Base-by-base conservation (phyloP, 495 filamentous ascomycete species). In the Parachaetomium inaequale region DNA sequence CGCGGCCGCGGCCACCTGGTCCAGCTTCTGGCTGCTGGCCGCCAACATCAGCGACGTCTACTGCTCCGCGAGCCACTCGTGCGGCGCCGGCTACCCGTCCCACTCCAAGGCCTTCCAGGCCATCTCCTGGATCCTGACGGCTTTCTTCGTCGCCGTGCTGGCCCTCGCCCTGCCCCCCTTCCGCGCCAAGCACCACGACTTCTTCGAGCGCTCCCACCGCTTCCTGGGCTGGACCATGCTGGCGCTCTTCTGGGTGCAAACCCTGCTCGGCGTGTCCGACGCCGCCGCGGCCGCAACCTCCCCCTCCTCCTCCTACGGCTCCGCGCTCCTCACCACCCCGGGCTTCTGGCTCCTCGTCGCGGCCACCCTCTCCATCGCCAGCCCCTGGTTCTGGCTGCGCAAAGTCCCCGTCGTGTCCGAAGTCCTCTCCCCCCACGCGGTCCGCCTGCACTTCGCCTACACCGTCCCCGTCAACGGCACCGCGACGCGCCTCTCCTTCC, bases 1-100 rank as follows among this genome's bases (percentile, higher is more conserved):
- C 63, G 84, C 82, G 47, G 85, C 85, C 42, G 84, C 81, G 62
- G 85, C 83, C 21, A 72, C 86, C 15, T 82, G 84, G 31, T 77
- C 87, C 0, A 71, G 80, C 7, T 56, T 85, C 15, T 89, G 87
- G 87, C 87, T 85, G 71, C 52, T 84, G n/a, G 75, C 81, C 42
- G 83, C 85, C 58, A 80, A 84, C 19, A 77, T 77, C 28, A 60
- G 80, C n/a, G 69, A 84, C 50, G 84, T 82, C 8, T 68, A 60
- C 66, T 79, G 65, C 42, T 67, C 80, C 43, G 62, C 63, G 8
- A 70, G 76, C 19, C 70, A 73, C 11, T 70, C 79, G 66, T 54
- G 51, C 31, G 31, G 51, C 31, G 7, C 4, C 14, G 40, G 60
- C n/a, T 61, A 61, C 10, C 65, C 63, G 0, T 52, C 60, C 42